These are phyloP conservation scores for Clonostachys byssicola DNA, from an alignment of 2,329 filamentous ascomycete species.

Conservation along the genomic window DNA sequence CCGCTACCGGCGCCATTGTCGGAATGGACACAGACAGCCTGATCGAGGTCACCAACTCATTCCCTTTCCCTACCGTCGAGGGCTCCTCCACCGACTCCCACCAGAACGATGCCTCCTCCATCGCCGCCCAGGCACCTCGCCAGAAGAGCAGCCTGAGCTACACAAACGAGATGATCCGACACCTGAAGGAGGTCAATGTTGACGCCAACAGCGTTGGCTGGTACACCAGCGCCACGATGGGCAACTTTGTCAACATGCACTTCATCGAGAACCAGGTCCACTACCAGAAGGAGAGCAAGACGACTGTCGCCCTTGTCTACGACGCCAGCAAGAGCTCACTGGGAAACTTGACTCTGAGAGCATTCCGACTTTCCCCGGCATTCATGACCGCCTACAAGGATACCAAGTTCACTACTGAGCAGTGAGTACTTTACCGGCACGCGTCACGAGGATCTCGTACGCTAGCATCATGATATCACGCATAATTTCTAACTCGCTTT, in stretches of 20 bases:
- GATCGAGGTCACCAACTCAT: slow-evolving; percentile 90
- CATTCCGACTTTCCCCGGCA: slow-evolving; percentile 80
- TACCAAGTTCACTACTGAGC: slow-evolving; percentile 95
- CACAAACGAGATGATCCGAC: slow-evolving; percentile 95
- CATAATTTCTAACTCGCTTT: slow-evolving; percentile 5
- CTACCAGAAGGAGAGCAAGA: slow-evolving; percentile 94
- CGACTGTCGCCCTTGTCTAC: slow-evolving; percentile 84
- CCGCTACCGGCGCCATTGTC: slow-evolving; percentile 84
- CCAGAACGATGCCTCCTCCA: slow-evolving; percentile 69
- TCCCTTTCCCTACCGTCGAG: slow-evolving; percentile 87
- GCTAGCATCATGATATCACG: background rate
- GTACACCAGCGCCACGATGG: slow-evolving; percentile 99
- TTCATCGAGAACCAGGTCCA: slow-evolving; percentile 98
- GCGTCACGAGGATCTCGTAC: background rate
- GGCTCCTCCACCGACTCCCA: slow-evolving; percentile 62
- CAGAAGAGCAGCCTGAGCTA: slow-evolving; percentile 87
- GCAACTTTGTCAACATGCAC: slow-evolving; percentile 92
- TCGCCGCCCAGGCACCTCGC: slow-evolving; percentile 83
- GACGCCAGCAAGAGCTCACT: slow-evolving; percentile 94
- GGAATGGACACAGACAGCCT: slow-evolving; percentile 83
- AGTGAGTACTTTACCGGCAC: slow-evolving; percentile 48
- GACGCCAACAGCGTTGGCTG: slow-evolving; percentile 97
- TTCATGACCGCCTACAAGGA: slow-evolving; percentile 96
- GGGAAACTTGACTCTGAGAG: slow-evolving; percentile 82
- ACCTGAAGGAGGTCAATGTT: slow-evolving; percentile 94